Percentiles rank a stretch among this genome's conserved stretches.
Conservation (phyloP, 257 asterid species). For the Fraxinus anomala region DNA sequence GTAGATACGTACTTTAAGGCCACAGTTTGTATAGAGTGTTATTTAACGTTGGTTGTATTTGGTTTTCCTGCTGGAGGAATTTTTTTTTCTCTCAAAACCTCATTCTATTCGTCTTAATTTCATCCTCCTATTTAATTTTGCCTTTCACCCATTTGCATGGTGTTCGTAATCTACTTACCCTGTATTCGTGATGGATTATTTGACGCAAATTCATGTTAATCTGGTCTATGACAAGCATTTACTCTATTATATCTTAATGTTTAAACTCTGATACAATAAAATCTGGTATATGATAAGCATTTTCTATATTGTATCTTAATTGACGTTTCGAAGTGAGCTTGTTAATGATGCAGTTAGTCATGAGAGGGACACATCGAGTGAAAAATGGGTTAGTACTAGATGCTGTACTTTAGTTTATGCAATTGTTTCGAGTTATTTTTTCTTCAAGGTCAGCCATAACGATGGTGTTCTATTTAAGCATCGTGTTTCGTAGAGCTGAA, state of each 20-base stretch:
- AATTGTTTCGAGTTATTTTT: no score
- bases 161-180: background rate
- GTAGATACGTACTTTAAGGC: conserved; percentile 5
- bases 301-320: no score
- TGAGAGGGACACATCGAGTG: no score
- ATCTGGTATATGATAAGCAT: background rate
- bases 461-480: no score
- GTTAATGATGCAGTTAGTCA: no score
- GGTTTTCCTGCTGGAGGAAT: background rate
- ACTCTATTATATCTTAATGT: background rate
- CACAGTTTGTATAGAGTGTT: conserved; percentile 21
- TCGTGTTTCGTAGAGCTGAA: no score
- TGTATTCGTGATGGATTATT: background rate
- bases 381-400: no score
- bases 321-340: no score
- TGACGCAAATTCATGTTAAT: background rate
- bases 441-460: no score
- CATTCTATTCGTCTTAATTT: background rate
- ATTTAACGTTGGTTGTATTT: background rate
- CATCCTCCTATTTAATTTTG: conserved; percentile 2
- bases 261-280: background rate
- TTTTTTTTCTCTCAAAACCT: no score
- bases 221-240: background rate
- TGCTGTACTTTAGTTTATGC: no score
- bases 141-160: background rate